Evolutionary conservation across 2,329 filamentous ascomycete genomes (phyloP), one percentile per base, ranked within the genome.

Genomic region (Fusarium incarnatum): DNA sequence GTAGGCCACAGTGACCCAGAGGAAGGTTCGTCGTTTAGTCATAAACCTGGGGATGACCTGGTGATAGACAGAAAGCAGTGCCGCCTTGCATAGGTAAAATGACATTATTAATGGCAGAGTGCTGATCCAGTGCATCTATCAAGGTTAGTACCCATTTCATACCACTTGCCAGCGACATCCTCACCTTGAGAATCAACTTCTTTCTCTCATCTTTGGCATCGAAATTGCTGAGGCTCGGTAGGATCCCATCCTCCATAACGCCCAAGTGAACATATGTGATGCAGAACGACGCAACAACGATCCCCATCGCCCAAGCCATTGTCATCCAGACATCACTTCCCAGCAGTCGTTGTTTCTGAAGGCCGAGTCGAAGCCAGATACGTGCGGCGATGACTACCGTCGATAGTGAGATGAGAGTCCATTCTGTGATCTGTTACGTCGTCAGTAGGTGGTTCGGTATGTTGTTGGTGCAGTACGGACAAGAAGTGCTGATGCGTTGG

Each of bases 71-170:
- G 57, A 25, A 18, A 71, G 55, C 1, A 71, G 11, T 5, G 69
- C 64, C 4, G 68, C 64, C 22, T 71, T 71, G 28, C 64, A 66
- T 8, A 67, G 28, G 11, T 71, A 71, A 9, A 69, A 69, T 3
- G 68, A 44, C 12, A 48, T 46, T 2, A 66, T 45, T 15, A 71
- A 71, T 2, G 68, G 68, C 10, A 71, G 28, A n/a, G 41, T 34
- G 16, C 47, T 56, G 16, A 69, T 42, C 68, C 68, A 71, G 11
- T 62, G 37, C 8, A 71, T 1, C 68, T 71, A 11, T 10, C 0
- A 2, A 1, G 6, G 34, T 55, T 6, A 56, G 16, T 15, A 7
- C 8, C 13, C 6, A 2, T 3, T 2, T 0, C 8, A 4, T 0
- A 3, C 0, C 9, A 5, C 13, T 4, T 18, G 5, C 15, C 3